A percentile compares a stretch with the other conserved stretches of the same genome.
These are phyloP conservation scores for Coleophoma eucalyptorum DNA, from an alignment of 2,329 filamentous ascomycete species.

Conservation along the genomic window DNA sequence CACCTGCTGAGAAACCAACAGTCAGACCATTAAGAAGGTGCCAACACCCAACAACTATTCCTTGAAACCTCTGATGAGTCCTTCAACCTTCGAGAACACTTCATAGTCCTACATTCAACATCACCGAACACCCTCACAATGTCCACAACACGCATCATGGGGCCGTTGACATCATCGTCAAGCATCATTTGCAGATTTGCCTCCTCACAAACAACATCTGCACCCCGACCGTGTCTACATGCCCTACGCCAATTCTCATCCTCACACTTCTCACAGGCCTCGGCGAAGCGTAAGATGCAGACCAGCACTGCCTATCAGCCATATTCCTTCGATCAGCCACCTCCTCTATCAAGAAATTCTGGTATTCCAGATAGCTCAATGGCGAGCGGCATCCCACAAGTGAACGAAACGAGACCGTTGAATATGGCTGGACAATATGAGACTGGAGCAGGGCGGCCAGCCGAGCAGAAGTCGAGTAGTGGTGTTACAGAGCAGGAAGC, in stretches of 20 bases:
- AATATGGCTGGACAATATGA: conserved; percentile 31
- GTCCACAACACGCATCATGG: conserved; percentile 22
- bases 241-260: conserved; percentile 43
- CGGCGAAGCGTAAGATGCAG: conserved; percentile 58
- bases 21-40: background rate
- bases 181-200: conserved; percentile 23
- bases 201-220: conserved; percentile 23
- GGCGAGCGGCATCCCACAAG: conserved; percentile 36
- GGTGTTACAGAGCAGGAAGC: conserved; percentile 59
- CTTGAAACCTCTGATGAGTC: background rate
- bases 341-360: conserved; percentile 50
- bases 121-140: conserved; percentile 10
- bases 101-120: background rate
- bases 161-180: conserved; percentile 25
- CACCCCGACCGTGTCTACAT: conserved; percentile 33
- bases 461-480: conserved; percentile 31
- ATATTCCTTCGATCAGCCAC: conserved; percentile 49
- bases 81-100: background rate
- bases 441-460: conserved; percentile 3
- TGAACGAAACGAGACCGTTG: conserved; percentile 43
- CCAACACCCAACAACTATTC: too few species aligned
- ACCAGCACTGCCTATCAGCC: conserved; percentile 63
- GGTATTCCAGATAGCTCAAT: conserved; percentile 60
- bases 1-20: conserved; percentile 3
- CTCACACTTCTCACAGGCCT: conserved; percentile 34